phyloP scores from a whole-genome alignment of 805 yeast species.

The Saccharomycopsis javanensis region DNA sequence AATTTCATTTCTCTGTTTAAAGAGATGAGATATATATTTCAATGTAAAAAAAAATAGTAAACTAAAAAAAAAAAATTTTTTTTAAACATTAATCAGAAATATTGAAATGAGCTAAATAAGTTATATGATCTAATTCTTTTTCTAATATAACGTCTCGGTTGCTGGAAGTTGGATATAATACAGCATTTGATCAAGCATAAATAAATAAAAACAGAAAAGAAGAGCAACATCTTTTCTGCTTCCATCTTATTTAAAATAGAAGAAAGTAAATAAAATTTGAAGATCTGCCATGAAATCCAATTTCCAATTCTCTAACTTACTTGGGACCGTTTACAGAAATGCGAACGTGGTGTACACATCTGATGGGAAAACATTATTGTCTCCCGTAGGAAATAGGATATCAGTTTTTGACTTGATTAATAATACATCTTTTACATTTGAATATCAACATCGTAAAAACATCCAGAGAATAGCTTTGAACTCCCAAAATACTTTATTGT shows the following conservation, averaged over 20 bases:
- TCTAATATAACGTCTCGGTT: no score
- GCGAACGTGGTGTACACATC: conserved; percentile 83
- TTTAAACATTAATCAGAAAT: not conserved
- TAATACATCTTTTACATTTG: conserved; percentile 79
- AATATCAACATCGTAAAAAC: conserved; percentile 86
- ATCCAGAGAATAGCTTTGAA: conserved; percentile 73
- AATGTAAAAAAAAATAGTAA: no score
- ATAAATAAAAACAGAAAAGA: no score
- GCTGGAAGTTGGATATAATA: not conserved
- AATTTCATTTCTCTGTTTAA: not conserved
- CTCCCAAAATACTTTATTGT: conserved; percentile 65
- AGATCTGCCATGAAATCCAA: conserved; percentile 62
- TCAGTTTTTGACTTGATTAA: conserved; percentile 78
- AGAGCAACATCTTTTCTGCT: no score
- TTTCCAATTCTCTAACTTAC: conserved; percentile 73
- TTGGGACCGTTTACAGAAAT: conserved; percentile 90
- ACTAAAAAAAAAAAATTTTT: no score
- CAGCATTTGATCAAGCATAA: no score
- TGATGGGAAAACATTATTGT: conserved; percentile 73
- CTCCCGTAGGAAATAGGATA: conserved; percentile 94
- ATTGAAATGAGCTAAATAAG: no score
- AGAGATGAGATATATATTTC: not conserved
- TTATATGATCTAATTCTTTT: no score
- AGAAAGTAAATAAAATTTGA: not conserved
- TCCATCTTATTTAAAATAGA: no score